Conservation (phyloP, 2,329 filamentous ascomycete species). For the Ilyonectria robusta region DNA sequence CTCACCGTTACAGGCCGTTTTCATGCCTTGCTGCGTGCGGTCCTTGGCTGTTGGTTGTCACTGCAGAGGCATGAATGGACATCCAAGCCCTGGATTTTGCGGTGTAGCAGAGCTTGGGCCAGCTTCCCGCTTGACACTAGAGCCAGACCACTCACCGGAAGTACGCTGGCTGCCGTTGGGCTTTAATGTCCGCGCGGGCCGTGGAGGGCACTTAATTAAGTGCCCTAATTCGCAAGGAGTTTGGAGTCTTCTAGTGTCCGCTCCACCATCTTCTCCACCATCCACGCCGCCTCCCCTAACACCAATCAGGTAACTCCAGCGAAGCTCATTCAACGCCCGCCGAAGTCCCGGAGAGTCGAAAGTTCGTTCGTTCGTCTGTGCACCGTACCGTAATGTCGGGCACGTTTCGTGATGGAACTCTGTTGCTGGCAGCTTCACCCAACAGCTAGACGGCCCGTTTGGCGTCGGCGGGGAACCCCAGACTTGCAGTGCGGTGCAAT, state of each 20-base stretch:
- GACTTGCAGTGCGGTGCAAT: not conserved
- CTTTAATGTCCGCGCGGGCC: not conserved
- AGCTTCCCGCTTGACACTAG: not conserved
- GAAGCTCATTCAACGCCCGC: not conserved
- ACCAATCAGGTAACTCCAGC: not conserved
- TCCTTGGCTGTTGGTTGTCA: not conserved
- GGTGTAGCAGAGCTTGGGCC: not conserved
- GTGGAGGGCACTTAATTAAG: too few species aligned
- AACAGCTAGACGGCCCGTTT: not conserved
- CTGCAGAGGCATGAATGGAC: not conserved
- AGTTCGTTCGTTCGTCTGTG: not conserved
- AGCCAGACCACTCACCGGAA: too few species aligned
- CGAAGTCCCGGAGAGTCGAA: not conserved
- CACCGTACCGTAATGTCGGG: not conserved
- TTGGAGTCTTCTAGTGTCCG: too few species aligned
- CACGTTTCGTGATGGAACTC: not conserved
- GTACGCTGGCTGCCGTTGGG: not conserved
- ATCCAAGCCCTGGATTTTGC: not conserved
- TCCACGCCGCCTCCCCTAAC: not conserved
- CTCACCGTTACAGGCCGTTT: not conserved
- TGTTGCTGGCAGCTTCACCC: not conserved
- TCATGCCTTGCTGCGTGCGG: conserved; percentile 1
- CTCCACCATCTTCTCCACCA: not conserved
- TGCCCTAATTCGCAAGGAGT: too few species aligned
- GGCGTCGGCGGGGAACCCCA: conserved; percentile 5